These are phyloP conservation scores for Catharanthus roseus DNA, from an alignment of 257 asterid species.

Conservation along the genomic window DNA sequence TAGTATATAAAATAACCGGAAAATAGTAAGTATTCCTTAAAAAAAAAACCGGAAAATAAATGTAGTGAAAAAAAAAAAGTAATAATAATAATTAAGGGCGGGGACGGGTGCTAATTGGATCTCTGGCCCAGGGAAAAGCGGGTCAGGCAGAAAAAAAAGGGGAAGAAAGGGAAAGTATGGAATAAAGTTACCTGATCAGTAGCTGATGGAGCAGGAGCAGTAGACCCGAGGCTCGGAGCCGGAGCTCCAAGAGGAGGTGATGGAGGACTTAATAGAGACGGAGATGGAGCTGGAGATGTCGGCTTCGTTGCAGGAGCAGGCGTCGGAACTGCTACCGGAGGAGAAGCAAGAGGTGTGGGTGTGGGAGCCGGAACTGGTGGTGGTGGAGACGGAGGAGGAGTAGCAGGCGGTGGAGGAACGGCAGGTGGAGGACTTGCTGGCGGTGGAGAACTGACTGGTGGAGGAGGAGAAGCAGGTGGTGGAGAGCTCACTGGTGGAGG, in stretches of 20 bases:
- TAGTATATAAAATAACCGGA: background rate
- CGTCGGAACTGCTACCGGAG: slow-evolving; percentile 46
- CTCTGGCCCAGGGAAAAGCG: background rate
- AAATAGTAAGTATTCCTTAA: background rate
- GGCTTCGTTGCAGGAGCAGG: slow-evolving; percentile 36
- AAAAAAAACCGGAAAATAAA: too few relatives aligned
- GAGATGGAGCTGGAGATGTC: slow-evolving; percentile 49
- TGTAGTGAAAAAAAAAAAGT: background rate
- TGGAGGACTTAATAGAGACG: slow-evolving; percentile 54
- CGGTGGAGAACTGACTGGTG: slow-evolving; percentile 21
- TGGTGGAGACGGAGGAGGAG: slow-evolving; percentile 41
- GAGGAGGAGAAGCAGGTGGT: slow-evolving; percentile 33
- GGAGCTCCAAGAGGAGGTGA: slow-evolving; percentile 63
- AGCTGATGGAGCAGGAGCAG: slow-evolving; percentile 62
- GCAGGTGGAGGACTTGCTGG: slow-evolving; percentile 34
- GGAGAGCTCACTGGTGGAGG: slow-evolving; percentile 19
- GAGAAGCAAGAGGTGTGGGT: slow-evolving; percentile 53
- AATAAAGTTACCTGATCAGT: slow-evolving; percentile 48
- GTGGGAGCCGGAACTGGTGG: slow-evolving; percentile 32
- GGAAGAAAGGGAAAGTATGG: background rate
- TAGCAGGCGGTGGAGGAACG: slow-evolving; percentile 36
- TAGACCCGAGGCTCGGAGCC: slow-evolving; percentile 35
- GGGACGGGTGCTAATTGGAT: too few relatives aligned
- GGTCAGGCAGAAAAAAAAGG: background rate
- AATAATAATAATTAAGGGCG: background rate